phyloP scores from a whole-genome alignment of 2,329 filamentous ascomycete genomes.

The Fusarium ambrosium region DNA sequence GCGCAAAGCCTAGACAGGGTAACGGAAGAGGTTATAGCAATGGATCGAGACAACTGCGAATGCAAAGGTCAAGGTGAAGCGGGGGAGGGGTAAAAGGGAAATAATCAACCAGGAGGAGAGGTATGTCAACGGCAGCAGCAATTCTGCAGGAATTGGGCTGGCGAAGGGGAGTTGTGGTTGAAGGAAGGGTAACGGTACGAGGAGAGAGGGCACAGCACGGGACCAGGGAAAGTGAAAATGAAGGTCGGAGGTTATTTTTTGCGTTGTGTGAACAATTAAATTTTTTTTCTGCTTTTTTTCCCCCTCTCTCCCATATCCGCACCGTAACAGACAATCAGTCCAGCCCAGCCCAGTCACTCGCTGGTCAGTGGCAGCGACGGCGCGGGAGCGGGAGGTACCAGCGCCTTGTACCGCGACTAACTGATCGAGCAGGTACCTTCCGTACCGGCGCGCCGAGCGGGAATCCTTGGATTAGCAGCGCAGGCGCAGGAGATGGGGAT shows the following conservation, averaged over 20 bases:
- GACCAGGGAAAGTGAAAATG: slow-evolving; percentile 46
- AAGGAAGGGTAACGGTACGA: slow-evolving; percentile 11
- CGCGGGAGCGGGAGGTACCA: background rate
- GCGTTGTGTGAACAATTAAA: slow-evolving; percentile 58
- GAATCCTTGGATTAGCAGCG: slow-evolving; percentile 33
- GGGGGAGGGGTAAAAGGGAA: slow-evolving; percentile 24
- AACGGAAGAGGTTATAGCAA: slow-evolving; percentile 9
- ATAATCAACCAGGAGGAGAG: slow-evolving; percentile 26
- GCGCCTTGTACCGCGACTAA: slow-evolving; percentile 26
- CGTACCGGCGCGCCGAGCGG: slow-evolving; percentile 28
- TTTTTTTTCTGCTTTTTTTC: slow-evolving; percentile 55
- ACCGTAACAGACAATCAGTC: background rate
- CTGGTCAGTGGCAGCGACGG: background rate
- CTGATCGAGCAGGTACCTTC: slow-evolving; percentile 37
- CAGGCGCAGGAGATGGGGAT: background rate
- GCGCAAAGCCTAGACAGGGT: slow-evolving; percentile 21
- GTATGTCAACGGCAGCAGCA: slow-evolving; percentile 39
- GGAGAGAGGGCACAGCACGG: slow-evolving; percentile 46
- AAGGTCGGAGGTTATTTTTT: slow-evolving; percentile 53
- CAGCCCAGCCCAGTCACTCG: background rate
- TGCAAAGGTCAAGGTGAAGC: slow-evolving; percentile 8
- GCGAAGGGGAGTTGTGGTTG: slow-evolving; percentile 45
- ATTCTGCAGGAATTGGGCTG: slow-evolving; percentile 50
- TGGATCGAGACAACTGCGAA: background rate
- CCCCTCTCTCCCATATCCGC: slow-evolving; percentile 40